Conservation (phyloP, 805 yeast species). For the Lipomyces spencermartinsiae region DNA sequence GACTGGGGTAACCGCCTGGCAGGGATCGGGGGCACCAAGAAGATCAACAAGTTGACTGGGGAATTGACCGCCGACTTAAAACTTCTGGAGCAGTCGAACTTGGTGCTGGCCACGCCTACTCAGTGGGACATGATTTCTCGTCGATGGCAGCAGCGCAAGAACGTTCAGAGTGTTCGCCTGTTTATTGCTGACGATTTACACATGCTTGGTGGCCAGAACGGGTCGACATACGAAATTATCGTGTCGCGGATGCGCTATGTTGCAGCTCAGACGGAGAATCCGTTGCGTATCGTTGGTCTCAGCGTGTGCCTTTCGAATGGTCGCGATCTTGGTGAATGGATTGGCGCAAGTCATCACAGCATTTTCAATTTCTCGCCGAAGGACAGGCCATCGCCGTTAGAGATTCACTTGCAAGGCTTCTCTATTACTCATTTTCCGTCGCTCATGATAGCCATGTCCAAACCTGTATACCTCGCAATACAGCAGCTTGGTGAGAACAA, state of each 20-base stretch:
- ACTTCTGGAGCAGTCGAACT: conserved; percentile 63
- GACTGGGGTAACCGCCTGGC: conserved; percentile 62
- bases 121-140: conserved; percentile 78
- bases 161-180: conserved; percentile 67
- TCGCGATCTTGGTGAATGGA: conserved; percentile 83
- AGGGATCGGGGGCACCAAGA: conserved; percentile 61
- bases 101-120: conserved; percentile 77
- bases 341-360: conserved; percentile 67
- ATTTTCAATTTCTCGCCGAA: conserved; percentile 74
- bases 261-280: conserved; percentile 64
- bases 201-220: conserved; percentile 62
- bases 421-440: conserved; percentile 59
- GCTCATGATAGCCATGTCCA: conserved; percentile 57
- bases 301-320: conserved; percentile 75
- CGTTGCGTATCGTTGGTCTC: conserved; percentile 70
- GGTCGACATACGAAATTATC: conserved; percentile 70
- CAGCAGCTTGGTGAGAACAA: conserved; percentile 44
- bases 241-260: conserved; percentile 76
- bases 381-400: conserved; percentile 62
- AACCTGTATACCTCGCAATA: conserved; percentile 55
- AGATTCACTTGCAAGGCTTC: conserved; percentile 58
- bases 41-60: conserved; percentile 62
- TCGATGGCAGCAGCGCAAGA: conserved; percentile 81
- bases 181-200: conserved; percentile 79
- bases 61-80: conserved; percentile 62